A percentile compares a stretch with the other conserved stretches of the same genome.
Conservation (phyloP, 225 moss, liverwort and hornwort genomes). For the Lunularia cruciata region DNA sequence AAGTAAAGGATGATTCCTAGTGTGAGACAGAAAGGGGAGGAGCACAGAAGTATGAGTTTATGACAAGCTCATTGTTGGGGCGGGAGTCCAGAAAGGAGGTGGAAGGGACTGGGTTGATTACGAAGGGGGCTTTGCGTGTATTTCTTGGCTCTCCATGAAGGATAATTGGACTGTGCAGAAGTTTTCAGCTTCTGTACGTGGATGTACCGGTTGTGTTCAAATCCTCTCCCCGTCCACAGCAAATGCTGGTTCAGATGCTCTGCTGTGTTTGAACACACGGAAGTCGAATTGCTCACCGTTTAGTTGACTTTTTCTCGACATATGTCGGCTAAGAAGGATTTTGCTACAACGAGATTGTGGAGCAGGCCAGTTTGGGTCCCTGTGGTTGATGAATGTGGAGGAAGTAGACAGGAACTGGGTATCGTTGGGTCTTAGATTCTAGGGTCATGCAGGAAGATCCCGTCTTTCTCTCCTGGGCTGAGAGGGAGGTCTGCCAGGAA, state of each 20-base stretch:
- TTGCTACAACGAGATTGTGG: too few relatives aligned
- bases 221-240: too few relatives aligned
- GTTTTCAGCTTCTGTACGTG: not conserved
- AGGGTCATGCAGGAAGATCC: constrained; percentile 1
- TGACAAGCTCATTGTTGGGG: not conserved
- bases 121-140: not conserved
- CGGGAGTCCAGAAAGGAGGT: not conserved
- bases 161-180: not conserved
- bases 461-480: not conserved
- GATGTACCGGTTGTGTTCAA: not conserved
- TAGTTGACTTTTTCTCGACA: not conserved
- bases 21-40: too few relatives aligned
- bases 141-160: not conserved
- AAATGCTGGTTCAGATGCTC: too few relatives aligned
- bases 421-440: not conserved
- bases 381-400: not conserved
- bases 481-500: not conserved
- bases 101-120: not conserved
- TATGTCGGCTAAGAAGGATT: too few relatives aligned
- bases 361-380: too few relatives aligned
- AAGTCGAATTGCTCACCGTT: too few relatives aligned
- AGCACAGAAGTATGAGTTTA: not conserved
- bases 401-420: not conserved
- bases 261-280: too few relatives aligned
- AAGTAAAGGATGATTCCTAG: too few relatives aligned